Evolutionary conservation across 2,329 filamentous ascomycete genomes (phyloP), one percentile per base, ranked within the genome.

Genomic region (Aschersonia sp.): DNA sequence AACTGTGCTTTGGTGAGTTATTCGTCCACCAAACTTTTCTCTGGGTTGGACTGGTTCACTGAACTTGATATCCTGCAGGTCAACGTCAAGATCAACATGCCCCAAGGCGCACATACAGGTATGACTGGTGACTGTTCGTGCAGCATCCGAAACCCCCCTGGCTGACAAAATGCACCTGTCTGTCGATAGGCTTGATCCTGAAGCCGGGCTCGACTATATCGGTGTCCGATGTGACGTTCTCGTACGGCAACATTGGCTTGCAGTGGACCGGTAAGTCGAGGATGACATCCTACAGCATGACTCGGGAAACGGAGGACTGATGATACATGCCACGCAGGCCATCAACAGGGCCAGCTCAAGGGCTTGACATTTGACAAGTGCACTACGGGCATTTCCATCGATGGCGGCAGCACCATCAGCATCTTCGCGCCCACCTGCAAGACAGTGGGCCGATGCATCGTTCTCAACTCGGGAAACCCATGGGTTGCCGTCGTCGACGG

Each of bases 11-110:
- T 54, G 46, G 51, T 51, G 20, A 28, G 45, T 43, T 45, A 20
- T 20, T 20, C 20, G 20, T 38, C 4, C 40, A 12, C 43, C 6
- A n/a, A 40, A 40, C n/a, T 40, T 40, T 40, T 20, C 20, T 20
- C 20, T 20, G 20, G 20, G 20, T 20, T 20, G 20, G 20, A 20
- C 20, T 20, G 20, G 20, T 20, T 20, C 1, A 20, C 20, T 20
- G 20, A 20, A 20, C 20, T 20, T 20, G 20, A 20, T 20, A 2
- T 31, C 41, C 31, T 28, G 32, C 30, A 51, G 47, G 52, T 54
- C 28, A 54, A 53, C 20, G 50, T 54, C 29, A 44, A 52, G 45
- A 45, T 74, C 41, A 76, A 77, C 56, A 71, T 75, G 57, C 44
- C 44, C 29, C 44, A 45, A 5, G 44, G 52, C 10, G 49, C 46